Percentiles rank a stretch among this genome's conserved stretches.
These are phyloP conservation scores for Iris pallida DNA, from an alignment of 116 monocot genomes.

Conservation along the genomic window DNA sequence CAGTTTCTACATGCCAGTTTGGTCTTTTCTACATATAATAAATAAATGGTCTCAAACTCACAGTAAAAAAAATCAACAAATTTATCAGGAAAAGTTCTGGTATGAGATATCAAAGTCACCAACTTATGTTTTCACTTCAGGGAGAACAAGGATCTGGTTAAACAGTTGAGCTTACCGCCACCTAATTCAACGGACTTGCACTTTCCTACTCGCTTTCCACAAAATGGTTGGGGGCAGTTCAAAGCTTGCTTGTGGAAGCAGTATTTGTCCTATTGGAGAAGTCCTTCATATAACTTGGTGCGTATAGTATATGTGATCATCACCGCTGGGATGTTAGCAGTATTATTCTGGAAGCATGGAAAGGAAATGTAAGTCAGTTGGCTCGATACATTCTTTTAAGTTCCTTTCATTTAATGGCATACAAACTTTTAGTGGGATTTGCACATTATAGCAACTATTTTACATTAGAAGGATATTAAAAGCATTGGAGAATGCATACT, in stretches of 20 bases:
- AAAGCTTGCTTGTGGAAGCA: constrained; percentile 39
- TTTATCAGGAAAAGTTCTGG: too few relatives aligned
- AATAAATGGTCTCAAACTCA: too few relatives aligned
- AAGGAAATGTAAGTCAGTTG: constrained; percentile 5
- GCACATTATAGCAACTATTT: too few relatives aligned
- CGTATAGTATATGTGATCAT: constrained; percentile 16
- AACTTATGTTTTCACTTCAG: constrained; percentile 1
- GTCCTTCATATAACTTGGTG: constrained; percentile 26
- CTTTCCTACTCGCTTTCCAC: constrained; percentile 25
- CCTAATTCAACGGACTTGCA: constrained; percentile 14
- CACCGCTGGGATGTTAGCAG: constrained; percentile 7
- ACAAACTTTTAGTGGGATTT: too few relatives aligned
- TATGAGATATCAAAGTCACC: background rate
- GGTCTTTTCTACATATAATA: too few relatives aligned
- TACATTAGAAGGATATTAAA: too few relatives aligned
- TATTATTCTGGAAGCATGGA: constrained; percentile 22
- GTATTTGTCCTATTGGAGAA: constrained; percentile 37
- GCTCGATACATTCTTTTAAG: too few relatives aligned
- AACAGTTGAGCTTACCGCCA: constrained; percentile 7
- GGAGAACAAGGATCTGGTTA: constrained; percentile 8
- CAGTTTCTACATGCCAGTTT: background rate
- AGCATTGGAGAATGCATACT: too few relatives aligned
- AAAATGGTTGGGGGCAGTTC: constrained; percentile 20
- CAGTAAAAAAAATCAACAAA: too few relatives aligned
- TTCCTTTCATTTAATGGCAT: too few relatives aligned